Percentiles rank a stretch among this genome's conserved stretches.
These are phyloP conservation scores for Blastobotrys americana DNA, from an alignment of 805 yeast species.

Conservation along the genomic window DNA sequence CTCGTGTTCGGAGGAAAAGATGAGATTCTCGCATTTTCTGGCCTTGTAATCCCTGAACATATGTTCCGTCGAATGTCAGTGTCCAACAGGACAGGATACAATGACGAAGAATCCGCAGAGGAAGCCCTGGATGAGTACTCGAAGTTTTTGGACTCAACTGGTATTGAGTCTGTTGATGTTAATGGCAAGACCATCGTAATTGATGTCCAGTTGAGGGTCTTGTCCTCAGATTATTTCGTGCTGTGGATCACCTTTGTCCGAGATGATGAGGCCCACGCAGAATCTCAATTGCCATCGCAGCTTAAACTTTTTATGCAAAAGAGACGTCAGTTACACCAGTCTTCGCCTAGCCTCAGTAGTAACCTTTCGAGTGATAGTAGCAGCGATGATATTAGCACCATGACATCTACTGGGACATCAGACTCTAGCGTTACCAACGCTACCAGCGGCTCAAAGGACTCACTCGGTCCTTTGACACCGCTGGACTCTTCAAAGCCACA, in stretches of 20 bases:
- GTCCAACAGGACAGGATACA: slow-evolving; percentile 20
- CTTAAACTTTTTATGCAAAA: slow-evolving; percentile 35
- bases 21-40: slow-evolving; percentile 33
- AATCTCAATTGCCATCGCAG: slow-evolving; percentile 47
- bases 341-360: slow-evolving; percentile 2
- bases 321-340: slow-evolving; percentile 1
- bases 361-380: slow-evolving; percentile 10
- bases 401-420: neutral
- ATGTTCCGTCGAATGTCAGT: slow-evolving; percentile 54
- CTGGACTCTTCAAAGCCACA: neutral
- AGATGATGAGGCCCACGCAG: slow-evolving; percentile 22
- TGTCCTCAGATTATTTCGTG: slow-evolving; percentile 50
- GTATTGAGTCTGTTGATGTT: slow-evolving; percentile 54
- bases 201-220: slow-evolving; percentile 75
- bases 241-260: slow-evolving; percentile 86
- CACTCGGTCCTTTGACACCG: neutral
- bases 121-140: slow-evolving; percentile 33
- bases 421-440: neutral
- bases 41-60: slow-evolving; percentile 85
- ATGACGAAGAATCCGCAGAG: slow-evolving; percentile 22
- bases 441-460: neutral
- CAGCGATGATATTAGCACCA: slow-evolving; percentile 2
- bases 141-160: slow-evolving; percentile 45
- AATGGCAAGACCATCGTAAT: slow-evolving; percentile 61
- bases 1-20: slow-evolving; percentile 8